A percentile compares a stretch with the other conserved stretches of the same genome.
Evolutionary conservation across 2,329 filamentous ascomycete species (phyloP).

Genomic region (Verticillium alfalfae): DNA sequence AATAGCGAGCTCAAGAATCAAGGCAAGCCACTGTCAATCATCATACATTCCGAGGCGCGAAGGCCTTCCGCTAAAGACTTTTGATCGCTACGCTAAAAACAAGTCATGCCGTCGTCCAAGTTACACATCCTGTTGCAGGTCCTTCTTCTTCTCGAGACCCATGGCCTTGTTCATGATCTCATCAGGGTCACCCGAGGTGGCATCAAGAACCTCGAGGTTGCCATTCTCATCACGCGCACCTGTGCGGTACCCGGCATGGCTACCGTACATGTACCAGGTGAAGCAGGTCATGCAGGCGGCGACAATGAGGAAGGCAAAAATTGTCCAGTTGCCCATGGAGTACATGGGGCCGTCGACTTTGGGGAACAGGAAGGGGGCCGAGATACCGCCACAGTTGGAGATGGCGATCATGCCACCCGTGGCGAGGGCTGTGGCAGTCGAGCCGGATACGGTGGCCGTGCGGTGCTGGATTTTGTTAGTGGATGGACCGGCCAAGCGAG

Average conservation of each 20-base stretch:
- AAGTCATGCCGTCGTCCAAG: background rate
- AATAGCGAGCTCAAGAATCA: background rate
- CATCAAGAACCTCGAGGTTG: slow-evolving; percentile 16
- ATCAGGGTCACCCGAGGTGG: slow-evolving; percentile 10
- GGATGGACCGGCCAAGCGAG: slow-evolving; percentile 2
- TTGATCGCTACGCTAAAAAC: background rate
- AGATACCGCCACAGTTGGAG: slow-evolving; percentile 25
- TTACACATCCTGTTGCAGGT: slow-evolving; percentile 8
- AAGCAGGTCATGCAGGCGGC: slow-evolving; percentile 18
- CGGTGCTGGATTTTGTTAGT: slow-evolving; percentile 15
- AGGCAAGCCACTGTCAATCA: background rate
- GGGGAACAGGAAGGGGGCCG: slow-evolving; percentile 26
- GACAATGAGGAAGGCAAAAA: slow-evolving; percentile 21
- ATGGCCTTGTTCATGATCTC: slow-evolving; percentile 15
- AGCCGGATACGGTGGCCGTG: slow-evolving; percentile 24
- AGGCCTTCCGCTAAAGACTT: background rate
- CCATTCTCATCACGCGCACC: slow-evolving; percentile 13
- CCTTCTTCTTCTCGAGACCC: slow-evolving; percentile 11
- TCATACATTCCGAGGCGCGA: background rate
- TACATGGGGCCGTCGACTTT: slow-evolving; percentile 22
- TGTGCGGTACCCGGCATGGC: slow-evolving; percentile 22
- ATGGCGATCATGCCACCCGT: slow-evolving; percentile 28
- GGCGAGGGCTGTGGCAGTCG: slow-evolving; percentile 23
- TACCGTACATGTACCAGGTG: slow-evolving; percentile 23
- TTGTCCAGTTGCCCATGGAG: slow-evolving; percentile 26